Percentiles rank a stretch among this genome's conserved stretches.
Evolutionary conservation across 305 asterid genomes (phyloP).

Genomic region (Rubia balearica): DNA sequence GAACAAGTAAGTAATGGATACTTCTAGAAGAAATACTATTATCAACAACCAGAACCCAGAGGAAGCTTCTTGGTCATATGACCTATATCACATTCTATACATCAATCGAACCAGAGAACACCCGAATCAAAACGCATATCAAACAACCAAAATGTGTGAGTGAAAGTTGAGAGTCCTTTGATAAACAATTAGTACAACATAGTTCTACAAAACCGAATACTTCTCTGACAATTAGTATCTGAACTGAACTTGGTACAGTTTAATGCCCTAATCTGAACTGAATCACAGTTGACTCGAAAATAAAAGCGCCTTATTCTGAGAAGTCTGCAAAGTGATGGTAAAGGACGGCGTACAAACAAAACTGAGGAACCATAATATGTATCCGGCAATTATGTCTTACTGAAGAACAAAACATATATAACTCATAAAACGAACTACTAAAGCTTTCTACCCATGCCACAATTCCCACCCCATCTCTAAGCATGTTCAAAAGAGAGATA

Average conservation of each 20-base stretch:
- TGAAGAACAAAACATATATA: background rate
- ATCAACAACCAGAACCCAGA: background rate
- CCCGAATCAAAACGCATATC: background rate
- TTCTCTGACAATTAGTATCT: too few relatives aligned
- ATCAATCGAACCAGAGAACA: conserved; percentile 5
- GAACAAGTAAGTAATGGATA: background rate
- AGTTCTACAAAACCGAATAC: background rate
- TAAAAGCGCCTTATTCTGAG: too few relatives aligned
- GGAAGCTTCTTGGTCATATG: background rate
- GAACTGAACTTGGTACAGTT: too few relatives aligned
- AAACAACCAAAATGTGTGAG: background rate
- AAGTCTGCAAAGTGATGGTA: too few relatives aligned
- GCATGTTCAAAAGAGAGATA: background rate
- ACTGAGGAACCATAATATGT: background rate
- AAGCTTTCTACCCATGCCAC: background rate
- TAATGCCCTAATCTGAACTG: too few relatives aligned
- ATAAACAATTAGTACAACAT: background rate
- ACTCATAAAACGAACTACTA: background rate
- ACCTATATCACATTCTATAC: background rate
- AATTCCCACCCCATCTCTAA: background rate
- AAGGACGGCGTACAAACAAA: too few relatives aligned
- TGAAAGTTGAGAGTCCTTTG: background rate
- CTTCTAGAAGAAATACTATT: conserved; percentile 1
- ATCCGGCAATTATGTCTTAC: background rate
- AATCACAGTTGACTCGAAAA: too few relatives aligned